These are phyloP conservation scores for Epichloe glyceriae DNA, from an alignment of 2,329 filamentous ascomycete genomes.

Conservation along the genomic window DNA sequence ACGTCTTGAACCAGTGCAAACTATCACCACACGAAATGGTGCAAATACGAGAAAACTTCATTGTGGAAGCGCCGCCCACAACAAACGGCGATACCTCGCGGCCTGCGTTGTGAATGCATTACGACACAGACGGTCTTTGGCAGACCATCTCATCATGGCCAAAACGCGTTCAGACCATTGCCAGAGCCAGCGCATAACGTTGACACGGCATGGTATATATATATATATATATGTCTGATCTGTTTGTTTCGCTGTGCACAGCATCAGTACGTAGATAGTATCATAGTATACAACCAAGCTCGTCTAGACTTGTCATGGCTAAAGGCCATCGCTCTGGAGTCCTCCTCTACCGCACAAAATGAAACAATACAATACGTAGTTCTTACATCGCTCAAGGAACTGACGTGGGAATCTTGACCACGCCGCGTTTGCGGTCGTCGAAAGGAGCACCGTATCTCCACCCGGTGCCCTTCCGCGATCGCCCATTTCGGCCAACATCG, in stretches of 20 bases:
- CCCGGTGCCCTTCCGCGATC: conserved; percentile 38
- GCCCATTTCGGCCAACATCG: conserved; percentile 40
- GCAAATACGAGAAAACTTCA: conserved; percentile 36
- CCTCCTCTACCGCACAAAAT: background rate
- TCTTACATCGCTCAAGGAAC: conserved; percentile 31
- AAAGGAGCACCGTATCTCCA: conserved; percentile 52
- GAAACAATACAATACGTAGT: background rate
- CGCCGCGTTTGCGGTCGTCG: conserved; percentile 49
- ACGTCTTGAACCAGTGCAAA: conserved; percentile 45
- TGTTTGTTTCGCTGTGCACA: background rate
- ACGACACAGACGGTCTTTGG: background rate
- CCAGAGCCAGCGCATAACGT: background rate
- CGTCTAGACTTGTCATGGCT: background rate
- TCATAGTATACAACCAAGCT: conserved; percentile 1
- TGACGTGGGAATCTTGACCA: conserved; percentile 54
- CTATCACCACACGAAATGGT: conserved; percentile 42
- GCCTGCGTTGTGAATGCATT: background rate
- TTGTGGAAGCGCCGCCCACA: conserved; percentile 17
- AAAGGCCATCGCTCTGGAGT: background rate
- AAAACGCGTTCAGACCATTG: background rate
- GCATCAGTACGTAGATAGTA: background rate
- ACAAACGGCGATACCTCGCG: background rate
- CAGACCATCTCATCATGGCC: background rate
- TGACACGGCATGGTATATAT: background rate
- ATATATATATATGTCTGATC: too few species aligned